Conservation (phyloP, 2,329 filamentous ascomycete species). For the Byssoonygena ceratinophila region DNA sequence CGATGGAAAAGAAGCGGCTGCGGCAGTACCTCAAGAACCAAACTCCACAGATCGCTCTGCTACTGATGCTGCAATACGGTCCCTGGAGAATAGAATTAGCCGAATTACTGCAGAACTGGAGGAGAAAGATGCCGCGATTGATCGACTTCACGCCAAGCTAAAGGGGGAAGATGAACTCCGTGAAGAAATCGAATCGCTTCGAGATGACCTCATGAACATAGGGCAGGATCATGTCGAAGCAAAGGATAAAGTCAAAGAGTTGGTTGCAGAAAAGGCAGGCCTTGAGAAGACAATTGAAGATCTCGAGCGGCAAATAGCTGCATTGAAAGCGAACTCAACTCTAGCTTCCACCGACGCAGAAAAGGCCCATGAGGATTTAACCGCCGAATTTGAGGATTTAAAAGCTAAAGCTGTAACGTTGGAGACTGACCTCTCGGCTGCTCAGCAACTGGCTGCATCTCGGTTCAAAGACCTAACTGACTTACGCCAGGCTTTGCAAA, state of each 20-base stretch:
- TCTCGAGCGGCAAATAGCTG: constrained; percentile 60
- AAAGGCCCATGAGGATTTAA: constrained; percentile 45
- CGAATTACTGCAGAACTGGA: constrained; percentile 27
- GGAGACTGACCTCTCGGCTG: constrained; percentile 73
- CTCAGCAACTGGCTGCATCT: constrained; percentile 73
- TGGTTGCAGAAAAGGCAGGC: constrained; percentile 57
- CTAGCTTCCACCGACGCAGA: constrained; percentile 39
- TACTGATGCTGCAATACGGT: constrained; percentile 8
- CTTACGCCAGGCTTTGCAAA: constrained; percentile 66
- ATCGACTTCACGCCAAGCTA: constrained; percentile 57
- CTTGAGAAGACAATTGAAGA: constrained; percentile 55
- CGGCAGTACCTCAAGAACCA: constrained; percentile 17
- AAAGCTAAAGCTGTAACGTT: constrained; percentile 59
- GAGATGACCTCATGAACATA: constrained; percentile 66
- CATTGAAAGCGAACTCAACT: constrained; percentile 41
- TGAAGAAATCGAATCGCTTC: constrained; percentile 76
- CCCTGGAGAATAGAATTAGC: constrained; percentile 30
- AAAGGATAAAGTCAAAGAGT: constrained; percentile 61
- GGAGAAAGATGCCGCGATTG: constrained; percentile 62
- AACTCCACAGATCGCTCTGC: background rate
- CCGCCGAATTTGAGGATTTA: constrained; percentile 58
- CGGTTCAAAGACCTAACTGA: constrained; percentile 82
- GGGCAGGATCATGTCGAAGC: constrained; percentile 76
- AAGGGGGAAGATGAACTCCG: constrained; percentile 66
- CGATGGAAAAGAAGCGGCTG: constrained; percentile 25